phyloP scores from a whole-genome alignment of 2,329 filamentous ascomycete species.

The Magnaporthiopsis rhizophila region DNA sequence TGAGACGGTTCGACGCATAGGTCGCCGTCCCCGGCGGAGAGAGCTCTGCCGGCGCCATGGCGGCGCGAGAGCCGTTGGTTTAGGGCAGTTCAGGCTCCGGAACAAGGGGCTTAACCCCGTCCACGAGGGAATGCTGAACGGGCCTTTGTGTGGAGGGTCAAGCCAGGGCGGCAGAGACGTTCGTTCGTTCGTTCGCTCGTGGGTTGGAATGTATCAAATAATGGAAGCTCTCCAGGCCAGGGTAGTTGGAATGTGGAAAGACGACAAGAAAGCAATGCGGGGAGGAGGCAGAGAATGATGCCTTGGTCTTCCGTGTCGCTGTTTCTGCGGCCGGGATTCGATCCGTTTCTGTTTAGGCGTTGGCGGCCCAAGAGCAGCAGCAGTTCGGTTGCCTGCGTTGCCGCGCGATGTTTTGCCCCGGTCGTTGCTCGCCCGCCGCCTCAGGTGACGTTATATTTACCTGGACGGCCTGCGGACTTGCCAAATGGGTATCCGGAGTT shows the following conservation, averaged over 20 bases:
- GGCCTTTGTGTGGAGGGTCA: background rate
- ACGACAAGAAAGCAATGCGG: background rate
- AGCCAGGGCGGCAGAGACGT: background rate
- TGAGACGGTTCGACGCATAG: constrained; percentile 67
- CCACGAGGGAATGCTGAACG: constrained; percentile 6
- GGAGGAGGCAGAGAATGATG: background rate
- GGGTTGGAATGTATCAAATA: background rate
- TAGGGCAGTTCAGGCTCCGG: background rate
- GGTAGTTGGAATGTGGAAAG: background rate
- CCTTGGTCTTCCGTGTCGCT: background rate
- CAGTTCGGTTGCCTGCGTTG: no score
- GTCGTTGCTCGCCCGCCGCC: background rate
- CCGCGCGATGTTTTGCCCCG: background rate
- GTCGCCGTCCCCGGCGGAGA: constrained; percentile 64
- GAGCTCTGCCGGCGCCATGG: constrained; percentile 55
- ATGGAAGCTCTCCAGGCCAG: background rate
- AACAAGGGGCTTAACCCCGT: background rate
- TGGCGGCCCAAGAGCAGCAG: background rate
- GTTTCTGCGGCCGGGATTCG: background rate
- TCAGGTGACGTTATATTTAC: background rate
- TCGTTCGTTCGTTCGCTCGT: no score
- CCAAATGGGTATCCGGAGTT: background rate
- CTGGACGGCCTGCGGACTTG: background rate
- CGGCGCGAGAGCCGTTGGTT: constrained; percentile 26
- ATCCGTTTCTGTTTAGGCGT: background rate